A percentile compares a stretch with the other conserved stretches of the same genome.
Evolutionary conservation across 2,329 filamentous ascomycete species (phyloP).

Genomic region (Pseudocercospora vitis): DNA sequence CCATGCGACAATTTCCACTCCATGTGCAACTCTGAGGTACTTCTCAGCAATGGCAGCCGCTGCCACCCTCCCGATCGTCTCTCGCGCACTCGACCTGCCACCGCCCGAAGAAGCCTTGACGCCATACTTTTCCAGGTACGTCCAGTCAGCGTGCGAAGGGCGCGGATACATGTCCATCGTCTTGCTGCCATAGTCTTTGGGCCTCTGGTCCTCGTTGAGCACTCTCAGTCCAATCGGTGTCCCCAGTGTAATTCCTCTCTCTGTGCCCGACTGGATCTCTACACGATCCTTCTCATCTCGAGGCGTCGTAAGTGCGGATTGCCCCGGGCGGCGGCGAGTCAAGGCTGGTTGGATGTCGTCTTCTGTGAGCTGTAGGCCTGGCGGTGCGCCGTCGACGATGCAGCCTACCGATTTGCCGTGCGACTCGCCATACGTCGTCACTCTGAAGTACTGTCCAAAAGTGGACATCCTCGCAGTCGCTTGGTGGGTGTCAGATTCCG

Average conservation of each 20-base stretch:
- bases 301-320: slow-evolving; percentile 86
- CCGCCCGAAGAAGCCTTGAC: slow-evolving; percentile 89
- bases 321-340: slow-evolving; percentile 83
- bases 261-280: slow-evolving; percentile 88
- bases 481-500: neutral
- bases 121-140: slow-evolving; percentile 95
- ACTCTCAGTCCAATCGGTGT: slow-evolving; percentile 88
- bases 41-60: slow-evolving; percentile 93
- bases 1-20: slow-evolving; percentile 88
- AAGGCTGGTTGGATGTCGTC: slow-evolving; percentile 82
- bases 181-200: slow-evolving; percentile 74
- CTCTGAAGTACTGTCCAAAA: slow-evolving; percentile 77
- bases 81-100: slow-evolving; percentile 84
- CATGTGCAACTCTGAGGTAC: slow-evolving; percentile 76
- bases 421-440: slow-evolving; percentile 83
- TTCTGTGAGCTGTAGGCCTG: slow-evolving; percentile 81
- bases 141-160: slow-evolving; percentile 93
- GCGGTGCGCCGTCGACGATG: slow-evolving; percentile 90
- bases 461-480: slow-evolving; percentile 67
- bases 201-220: slow-evolving; percentile 87
- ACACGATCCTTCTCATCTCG: slow-evolving; percentile 90
- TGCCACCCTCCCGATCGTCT: slow-evolving; percentile 89
- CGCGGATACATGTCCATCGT: slow-evolving; percentile 92
- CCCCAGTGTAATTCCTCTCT: slow-evolving; percentile 84
- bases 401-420: slow-evolving; percentile 92